Base-by-base conservation (phyloP, 1,139 yeast species). In the Pneumocystis jirovecii region DNA sequence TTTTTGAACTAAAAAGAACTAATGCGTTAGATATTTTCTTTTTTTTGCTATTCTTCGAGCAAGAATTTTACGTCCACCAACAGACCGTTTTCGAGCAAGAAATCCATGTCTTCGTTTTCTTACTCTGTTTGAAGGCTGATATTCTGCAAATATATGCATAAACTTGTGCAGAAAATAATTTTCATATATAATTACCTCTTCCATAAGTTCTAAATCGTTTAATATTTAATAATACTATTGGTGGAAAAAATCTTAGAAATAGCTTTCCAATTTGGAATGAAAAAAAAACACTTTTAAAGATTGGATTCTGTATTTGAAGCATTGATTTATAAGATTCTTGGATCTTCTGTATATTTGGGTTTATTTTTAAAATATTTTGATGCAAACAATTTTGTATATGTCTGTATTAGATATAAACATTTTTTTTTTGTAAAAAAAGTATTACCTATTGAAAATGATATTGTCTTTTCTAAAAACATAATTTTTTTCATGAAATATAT, bases 81-180 rank as follows among this genome's bases (percentile, higher is more conserved):
- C 45, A 1, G 61, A 60, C 29, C 31, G 31, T 60, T 21, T 39
- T 21, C 61, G 39, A 10, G 37, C 37, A 60, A 60, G 61, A 60
- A 60, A 60, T 60, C 61, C 61, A 25, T 60, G 61, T 60, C 61
- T 29, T 42, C 61, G 61, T 60, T 60, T 60, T 12, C 61, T 25
- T 42, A 60, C 61, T 39, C 61, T 21, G 21, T 39, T 60, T 21
- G 61, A 60, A 5, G 61, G 61, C 7, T 60, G 61, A 31, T 60
- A 60, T 42, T 60, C 61, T 50, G 19, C 1, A 44, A n/a, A 19
- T 44, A 25, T 50, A 12, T 10, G 6, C 5, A 1, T 25, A 29
- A 50, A 3, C 12, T 25, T 25, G 15, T 15, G 3, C 25, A 3
- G 19, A 6, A 10, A 50, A 10, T 3, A 3, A 25, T 15, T 15